Evolutionary conservation across 805 yeast genomes (phyloP).

Genomic region (Saccharomyces eubayanus): DNA sequence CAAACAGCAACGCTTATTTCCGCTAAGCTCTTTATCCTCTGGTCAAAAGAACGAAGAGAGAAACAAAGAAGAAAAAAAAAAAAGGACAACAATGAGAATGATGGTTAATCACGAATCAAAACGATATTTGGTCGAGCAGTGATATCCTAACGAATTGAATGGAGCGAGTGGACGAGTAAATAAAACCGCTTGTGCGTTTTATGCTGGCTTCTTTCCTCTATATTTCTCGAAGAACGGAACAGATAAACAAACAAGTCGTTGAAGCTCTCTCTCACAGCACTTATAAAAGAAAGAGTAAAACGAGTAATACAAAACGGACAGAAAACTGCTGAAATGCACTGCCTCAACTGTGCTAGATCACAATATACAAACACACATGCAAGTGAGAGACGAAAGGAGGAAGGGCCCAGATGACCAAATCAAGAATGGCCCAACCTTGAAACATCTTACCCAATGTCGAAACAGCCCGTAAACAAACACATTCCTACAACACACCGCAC

Average conservation of each 20-base stretch:
- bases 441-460: not conserved
- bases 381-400: not conserved
- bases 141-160: not conserved
- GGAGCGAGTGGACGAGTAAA: not conserved
- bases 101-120: not conserved
- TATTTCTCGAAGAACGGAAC: not conserved
- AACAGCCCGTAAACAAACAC: not conserved
- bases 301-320: not conserved
- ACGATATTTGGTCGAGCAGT: not conserved
- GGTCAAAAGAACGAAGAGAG: not conserved
- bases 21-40: not conserved
- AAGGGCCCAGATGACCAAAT: not conserved
- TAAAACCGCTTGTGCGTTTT: not conserved
- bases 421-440: not conserved
- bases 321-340: not conserved
- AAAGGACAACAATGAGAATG: not conserved
- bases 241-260: not conserved
- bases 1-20: not conserved
- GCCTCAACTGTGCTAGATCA: not conserved
- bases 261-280: not conserved
- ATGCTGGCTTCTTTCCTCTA: not conserved
- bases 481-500: not conserved
- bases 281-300: not conserved
- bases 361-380: not conserved
- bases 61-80: not conserved